Conservation (phyloP, 164 flowering plant genomes). For the Macadamia tetraphylla region DNA sequence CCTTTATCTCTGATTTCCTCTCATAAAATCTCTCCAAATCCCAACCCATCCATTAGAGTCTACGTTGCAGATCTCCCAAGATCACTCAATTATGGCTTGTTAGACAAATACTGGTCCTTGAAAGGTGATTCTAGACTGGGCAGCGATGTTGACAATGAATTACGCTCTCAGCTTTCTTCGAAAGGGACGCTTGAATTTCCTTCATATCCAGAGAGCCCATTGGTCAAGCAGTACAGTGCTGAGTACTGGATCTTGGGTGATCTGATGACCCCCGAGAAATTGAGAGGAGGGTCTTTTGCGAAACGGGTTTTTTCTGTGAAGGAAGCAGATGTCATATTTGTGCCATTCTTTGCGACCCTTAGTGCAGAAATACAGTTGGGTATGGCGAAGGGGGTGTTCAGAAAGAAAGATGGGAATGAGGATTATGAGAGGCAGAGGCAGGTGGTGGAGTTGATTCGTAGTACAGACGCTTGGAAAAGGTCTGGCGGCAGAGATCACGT, state of each 20-base stretch:
- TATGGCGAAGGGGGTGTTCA: slow-evolving; percentile 51
- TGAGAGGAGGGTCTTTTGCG: slow-evolving; percentile 53
- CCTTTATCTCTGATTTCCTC: slow-evolving; percentile 20
- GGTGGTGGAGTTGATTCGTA: slow-evolving; percentile 58
- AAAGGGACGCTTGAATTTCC: slow-evolving; percentile 29
- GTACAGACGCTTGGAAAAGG: slow-evolving; percentile 65
- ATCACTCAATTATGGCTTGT: slow-evolving; percentile 81
- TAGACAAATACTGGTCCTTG: slow-evolving; percentile 65
- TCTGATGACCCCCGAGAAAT: slow-evolving; percentile 53
- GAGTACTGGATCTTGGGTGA: slow-evolving; percentile 97
- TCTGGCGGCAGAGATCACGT: slow-evolving; percentile 96
- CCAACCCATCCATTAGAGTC: slow-evolving; percentile 44
- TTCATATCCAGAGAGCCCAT: slow-evolving; percentile 76
- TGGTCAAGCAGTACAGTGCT: slow-evolving; percentile 95
- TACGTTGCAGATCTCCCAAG: slow-evolving; percentile 69
- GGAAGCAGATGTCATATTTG: slow-evolving; percentile 91
- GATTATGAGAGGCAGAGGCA: slow-evolving; percentile 81
- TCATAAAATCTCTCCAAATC: slow-evolving; percentile 5
- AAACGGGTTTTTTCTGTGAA: slow-evolving; percentile 40
- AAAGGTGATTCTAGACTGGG: slow-evolving; percentile 52
- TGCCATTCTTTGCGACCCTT: slow-evolving; percentile 88
- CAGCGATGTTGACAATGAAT: slow-evolving; percentile 44
- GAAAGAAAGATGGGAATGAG: slow-evolving; percentile 68
- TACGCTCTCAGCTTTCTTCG: slow-evolving; percentile 25
- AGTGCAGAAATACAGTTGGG: slow-evolving; percentile 90